Evolutionary conservation across 2,329 filamentous ascomycete species (phyloP).

Genomic region (Cordyceps javanica): DNA sequence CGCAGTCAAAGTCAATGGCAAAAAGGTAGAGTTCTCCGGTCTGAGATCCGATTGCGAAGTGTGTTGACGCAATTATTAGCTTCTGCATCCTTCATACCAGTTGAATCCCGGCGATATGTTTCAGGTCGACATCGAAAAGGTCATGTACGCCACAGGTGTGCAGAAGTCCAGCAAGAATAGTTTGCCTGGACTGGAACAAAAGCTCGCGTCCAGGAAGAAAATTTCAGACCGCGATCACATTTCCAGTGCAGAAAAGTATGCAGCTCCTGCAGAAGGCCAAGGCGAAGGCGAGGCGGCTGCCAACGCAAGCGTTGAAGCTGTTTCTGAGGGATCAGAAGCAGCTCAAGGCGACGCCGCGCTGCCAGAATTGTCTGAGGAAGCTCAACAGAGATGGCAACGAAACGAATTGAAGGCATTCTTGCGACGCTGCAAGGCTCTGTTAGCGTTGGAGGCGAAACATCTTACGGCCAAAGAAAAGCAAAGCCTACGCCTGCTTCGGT

Average conservation of each 20-base stretch:
- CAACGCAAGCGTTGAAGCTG: slow-evolving; percentile 12
- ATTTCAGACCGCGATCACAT: slow-evolving; percentile 18
- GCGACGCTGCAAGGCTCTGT: slow-evolving; percentile 11
- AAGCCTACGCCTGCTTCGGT: slow-evolving; percentile 66
- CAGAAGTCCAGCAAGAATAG: slow-evolving; percentile 46
- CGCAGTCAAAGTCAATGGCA: slow-evolving; percentile 90
- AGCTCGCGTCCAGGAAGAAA: slow-evolving; percentile 22
- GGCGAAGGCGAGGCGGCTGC: not conserved
- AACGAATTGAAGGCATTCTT: not conserved
- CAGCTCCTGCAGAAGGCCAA: not conserved
- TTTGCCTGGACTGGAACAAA: slow-evolving; percentile 20
- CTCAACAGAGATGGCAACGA: not conserved
- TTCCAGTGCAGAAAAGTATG: slow-evolving; percentile 14
- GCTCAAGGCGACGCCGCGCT: slow-evolving; percentile 12
- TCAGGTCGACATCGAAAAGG: slow-evolving; percentile 83
- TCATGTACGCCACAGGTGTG: slow-evolving; percentile 79
- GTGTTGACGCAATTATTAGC: slow-evolving; percentile 45
- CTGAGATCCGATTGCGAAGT: too few species aligned
- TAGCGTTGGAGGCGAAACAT: slow-evolving; percentile 11
- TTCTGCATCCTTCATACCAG: slow-evolving; percentile 85
- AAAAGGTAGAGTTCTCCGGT: slow-evolving; percentile 59
- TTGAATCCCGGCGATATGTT: slow-evolving; percentile 98
- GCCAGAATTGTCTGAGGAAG: slow-evolving; percentile 3
- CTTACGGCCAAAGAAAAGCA: slow-evolving; percentile 65
- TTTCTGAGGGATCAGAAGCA: slow-evolving; percentile 16